phyloP scores from a whole-genome alignment of 306 rosid species.

The Lablab purpureus region DNA sequence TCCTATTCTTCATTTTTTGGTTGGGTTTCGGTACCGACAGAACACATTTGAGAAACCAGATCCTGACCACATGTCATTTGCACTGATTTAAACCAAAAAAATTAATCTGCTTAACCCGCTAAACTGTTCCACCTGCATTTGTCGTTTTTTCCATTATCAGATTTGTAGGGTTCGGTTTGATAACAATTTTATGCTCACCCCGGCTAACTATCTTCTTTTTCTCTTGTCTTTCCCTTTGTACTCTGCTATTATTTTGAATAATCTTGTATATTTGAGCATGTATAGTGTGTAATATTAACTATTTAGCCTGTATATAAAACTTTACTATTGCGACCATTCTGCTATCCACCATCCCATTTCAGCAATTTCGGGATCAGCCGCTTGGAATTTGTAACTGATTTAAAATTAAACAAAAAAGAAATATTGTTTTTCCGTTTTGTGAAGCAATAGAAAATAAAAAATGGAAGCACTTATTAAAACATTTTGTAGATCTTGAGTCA shows the following conservation, averaged over 20 bases:
- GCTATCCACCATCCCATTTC: not conserved
- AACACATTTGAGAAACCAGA: not conserved
- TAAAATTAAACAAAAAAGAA: conserved; percentile 2
- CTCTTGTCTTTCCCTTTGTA: not conserved
- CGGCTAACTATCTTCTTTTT: not conserved
- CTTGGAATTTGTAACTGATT: not conserved
- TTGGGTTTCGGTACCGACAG: not conserved
- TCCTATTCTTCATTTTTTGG: not conserved
- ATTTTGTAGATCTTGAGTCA: not conserved
- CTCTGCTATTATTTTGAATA: not conserved
- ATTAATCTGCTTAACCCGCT: not conserved
- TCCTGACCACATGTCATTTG: not conserved
- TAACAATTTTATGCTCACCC: not conserved
- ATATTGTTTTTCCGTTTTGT: conserved; percentile 4
- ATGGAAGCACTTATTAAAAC: not conserved
- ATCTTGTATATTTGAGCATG: not conserved
- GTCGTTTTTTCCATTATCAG: too few species aligned
- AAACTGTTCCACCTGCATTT: too few species aligned
- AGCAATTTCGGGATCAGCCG: not conserved
- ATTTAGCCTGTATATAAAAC: not conserved
- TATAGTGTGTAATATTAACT: not conserved
- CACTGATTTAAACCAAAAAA: not conserved
- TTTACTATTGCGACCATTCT: not conserved
- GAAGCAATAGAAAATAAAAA: conserved; percentile 31
- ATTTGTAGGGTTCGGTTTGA: too few species aligned